A percentile compares a stretch with the other conserved stretches of the same genome.
phyloP scores from a whole-genome alignment of 2,329 filamentous ascomycete species.

The Aspergillus arachidicola region DNA sequence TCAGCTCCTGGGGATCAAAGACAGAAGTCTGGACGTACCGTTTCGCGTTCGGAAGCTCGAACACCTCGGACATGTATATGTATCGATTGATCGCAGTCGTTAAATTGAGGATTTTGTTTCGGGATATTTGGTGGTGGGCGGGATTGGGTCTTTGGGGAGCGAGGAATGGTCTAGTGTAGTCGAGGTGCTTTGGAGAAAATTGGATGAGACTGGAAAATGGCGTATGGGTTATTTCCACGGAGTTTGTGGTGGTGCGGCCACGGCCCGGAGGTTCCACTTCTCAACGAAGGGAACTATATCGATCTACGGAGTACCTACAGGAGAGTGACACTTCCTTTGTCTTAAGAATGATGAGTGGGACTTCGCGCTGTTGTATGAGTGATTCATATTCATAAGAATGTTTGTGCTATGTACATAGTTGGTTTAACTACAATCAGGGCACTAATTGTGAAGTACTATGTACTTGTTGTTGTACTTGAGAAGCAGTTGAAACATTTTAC shows the following conservation, averaged over 20 bases:
- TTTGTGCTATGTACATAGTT: neutral
- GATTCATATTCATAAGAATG: neutral
- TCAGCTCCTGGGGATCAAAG: neutral
- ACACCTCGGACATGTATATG: conserved; percentile 28
- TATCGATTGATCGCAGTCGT: neutral
- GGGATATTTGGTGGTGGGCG: neutral
- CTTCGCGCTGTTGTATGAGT: no score
- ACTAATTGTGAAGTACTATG: neutral
- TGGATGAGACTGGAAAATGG: conserved; percentile 5
- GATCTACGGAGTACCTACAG: neutral
- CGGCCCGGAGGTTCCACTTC: conserved; percentile 11
- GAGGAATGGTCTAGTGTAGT: neutral
- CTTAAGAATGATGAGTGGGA: neutral
- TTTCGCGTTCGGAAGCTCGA: conserved; percentile 41
- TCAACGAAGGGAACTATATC: neutral
- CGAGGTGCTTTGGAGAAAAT: conserved; percentile 12
- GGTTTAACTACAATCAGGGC: neutral
- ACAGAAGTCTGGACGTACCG: conserved; percentile 27
- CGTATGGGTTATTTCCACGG: conserved; percentile 8
- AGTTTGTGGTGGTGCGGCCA: conserved; percentile 16
- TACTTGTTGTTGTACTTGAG: neutral
- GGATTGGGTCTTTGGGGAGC: neutral
- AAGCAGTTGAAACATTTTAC: neutral
- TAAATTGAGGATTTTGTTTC: neutral
- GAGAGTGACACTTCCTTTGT: neutral